Percentiles rank a stretch among this genome's conserved stretches.
These are phyloP conservation scores for Verruconis gallopava DNA, from an alignment of 2,329 filamentous ascomycete genomes.

Conservation along the genomic window DNA sequence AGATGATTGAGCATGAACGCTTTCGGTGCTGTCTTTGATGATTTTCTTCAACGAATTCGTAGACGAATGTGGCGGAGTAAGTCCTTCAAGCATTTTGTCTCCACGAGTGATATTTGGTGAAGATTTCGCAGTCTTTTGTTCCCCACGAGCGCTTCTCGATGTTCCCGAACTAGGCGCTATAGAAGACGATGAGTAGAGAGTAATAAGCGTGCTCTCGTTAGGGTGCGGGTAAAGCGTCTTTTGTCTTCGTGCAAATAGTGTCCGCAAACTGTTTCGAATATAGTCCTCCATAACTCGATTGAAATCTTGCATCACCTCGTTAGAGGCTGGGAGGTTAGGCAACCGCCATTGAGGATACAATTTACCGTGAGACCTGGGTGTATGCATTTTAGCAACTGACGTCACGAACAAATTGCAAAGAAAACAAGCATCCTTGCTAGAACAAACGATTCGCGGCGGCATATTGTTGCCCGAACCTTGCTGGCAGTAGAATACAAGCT, in stretches of 20 bases:
- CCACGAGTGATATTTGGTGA: no score
- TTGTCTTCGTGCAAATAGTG: background rate
- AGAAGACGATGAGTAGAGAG: background rate
- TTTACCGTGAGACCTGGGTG: constrained; percentile 1
- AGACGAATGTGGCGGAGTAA: no score
- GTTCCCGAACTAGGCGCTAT: no score
- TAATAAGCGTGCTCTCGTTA: constrained; percentile 1
- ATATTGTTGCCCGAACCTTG: background rate
- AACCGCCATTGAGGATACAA: constrained; percentile 2
- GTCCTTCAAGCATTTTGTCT: no score
- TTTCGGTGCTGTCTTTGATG: no score
- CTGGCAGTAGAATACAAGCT: background rate
- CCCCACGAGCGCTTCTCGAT: no score
- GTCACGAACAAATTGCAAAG: constrained; percentile 1
- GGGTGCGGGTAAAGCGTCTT: no score
- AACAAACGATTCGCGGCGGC: background rate
- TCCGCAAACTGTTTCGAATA: background rate
- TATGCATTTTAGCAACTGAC: background rate
- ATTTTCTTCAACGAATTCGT: no score
- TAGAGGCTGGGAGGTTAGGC: background rate
- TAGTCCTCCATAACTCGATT: background rate
- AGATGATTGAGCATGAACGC: no score
- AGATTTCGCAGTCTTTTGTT: no score
- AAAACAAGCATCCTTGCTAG: constrained; percentile 4
- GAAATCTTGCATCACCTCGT: background rate